A percentile compares a stretch with the other conserved stretches of the same genome.
Conservation (phyloP, 352 stramenopile genomes). For the Globisporangium recalcitrans region DNA sequence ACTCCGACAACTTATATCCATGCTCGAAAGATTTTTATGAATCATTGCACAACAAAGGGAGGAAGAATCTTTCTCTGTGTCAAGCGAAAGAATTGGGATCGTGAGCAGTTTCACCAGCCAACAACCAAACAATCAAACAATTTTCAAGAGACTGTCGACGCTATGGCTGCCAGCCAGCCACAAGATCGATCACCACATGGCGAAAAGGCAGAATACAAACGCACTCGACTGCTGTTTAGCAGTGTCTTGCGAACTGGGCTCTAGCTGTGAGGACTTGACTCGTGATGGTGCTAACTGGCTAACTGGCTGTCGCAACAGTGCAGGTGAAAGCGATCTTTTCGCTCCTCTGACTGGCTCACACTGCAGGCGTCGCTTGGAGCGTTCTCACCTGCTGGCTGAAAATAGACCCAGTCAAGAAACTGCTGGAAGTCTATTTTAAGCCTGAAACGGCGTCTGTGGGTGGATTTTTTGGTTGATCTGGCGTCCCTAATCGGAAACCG, state of each 20-base stretch:
- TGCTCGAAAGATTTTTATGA: slow-evolving; percentile 1
- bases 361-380: not conserved
- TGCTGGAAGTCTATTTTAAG: not conserved
- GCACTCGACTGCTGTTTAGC: not conserved
- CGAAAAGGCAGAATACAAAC: not conserved
- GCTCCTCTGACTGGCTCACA: not conserved
- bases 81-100: not conserved
- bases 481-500: not conserved
- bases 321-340: not conserved
- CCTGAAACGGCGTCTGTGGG: not conserved
- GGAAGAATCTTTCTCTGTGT: not conserved
- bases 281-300: too few species aligned
- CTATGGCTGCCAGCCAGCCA: not conserved
- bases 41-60: too few species aligned
- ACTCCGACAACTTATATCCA: not conserved
- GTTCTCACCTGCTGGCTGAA: not conserved
- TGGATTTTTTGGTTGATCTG: not conserved
- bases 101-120: not conserved
- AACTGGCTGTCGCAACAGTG: not conserved
- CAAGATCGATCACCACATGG: not conserved
- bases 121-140: slow-evolving; percentile 2
- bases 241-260: not conserved
- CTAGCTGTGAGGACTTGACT: not conserved
- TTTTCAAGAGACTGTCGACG: not conserved
- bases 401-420: too few species aligned